phyloP scores from a whole-genome alignment of 129 eudicot genomes.

The Tagetes patula region DNA sequence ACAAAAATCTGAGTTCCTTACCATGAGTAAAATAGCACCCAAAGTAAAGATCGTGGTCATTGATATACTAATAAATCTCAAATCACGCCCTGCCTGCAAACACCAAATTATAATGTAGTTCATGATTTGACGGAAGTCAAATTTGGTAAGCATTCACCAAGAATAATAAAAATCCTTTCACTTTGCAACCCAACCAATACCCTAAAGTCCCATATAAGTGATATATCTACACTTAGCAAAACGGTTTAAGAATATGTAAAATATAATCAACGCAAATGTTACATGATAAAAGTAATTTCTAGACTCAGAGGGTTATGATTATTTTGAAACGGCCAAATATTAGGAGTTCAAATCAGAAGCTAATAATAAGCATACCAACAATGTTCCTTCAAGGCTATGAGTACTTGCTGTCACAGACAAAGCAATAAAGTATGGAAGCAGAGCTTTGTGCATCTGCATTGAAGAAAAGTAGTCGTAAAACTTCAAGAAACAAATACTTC shows the following conservation, averaged over 20 bases:
- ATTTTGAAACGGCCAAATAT: neutral
- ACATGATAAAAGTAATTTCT: neutral
- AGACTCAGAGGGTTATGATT: neutral
- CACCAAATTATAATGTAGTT: slow-evolving; percentile 6
- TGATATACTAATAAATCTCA: slow-evolving; percentile 72
- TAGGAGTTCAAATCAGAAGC: neutral
- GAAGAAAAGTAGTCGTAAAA: neutral
- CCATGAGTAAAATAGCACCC: slow-evolving; percentile 80
- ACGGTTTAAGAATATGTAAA: no score
- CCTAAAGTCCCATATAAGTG: neutral
- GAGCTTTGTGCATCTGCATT: slow-evolving; percentile 91
- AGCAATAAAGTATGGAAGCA: slow-evolving; percentile 79
- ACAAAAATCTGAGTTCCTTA: slow-evolving; percentile 33
- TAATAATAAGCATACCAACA: slow-evolving; percentile 64
- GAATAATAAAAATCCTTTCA: neutral
- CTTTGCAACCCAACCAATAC: neutral
- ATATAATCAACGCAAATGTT: neutral
- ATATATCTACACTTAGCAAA: neutral
- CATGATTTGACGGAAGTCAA: slow-evolving; percentile 1
- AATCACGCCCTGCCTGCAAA: slow-evolving; percentile 95
- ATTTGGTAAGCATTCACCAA: neutral
- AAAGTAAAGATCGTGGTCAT: slow-evolving; percentile 65
- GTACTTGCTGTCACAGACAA: slow-evolving; percentile 76
- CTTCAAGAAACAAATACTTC: slow-evolving; percentile 11
- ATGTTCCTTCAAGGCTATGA: slow-evolving; percentile 92